A percentile compares a stretch with the other conserved stretches of the same genome.
These are phyloP conservation scores for Elaeis oleifera DNA, from an alignment of 202 grass and related monocot genomes.

Conservation along the genomic window DNA sequence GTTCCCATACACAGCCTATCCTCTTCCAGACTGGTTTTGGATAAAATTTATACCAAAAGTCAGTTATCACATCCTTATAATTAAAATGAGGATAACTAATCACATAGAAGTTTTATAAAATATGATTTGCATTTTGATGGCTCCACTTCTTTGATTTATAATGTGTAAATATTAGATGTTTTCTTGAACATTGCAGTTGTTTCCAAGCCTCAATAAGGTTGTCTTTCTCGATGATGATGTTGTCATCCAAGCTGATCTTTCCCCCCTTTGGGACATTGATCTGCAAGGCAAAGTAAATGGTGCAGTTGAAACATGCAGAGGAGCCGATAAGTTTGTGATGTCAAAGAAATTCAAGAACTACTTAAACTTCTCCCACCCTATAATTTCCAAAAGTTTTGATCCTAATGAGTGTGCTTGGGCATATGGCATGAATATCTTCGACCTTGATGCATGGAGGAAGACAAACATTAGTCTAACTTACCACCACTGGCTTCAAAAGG, in stretches of 20 bases:
- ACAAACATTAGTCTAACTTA: conserved; percentile 24
- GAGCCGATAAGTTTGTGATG: conserved; percentile 26
- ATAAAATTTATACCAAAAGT: too few species aligned
- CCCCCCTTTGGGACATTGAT: conserved; percentile 20
- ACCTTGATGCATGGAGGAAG: conserved; percentile 26
- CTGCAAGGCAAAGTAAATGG: conserved; percentile 24
- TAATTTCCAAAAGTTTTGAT: conserved; percentile 13
- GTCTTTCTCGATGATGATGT: conserved; percentile 28
- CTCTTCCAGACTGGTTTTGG: too few species aligned
- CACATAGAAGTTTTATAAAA: too few species aligned
- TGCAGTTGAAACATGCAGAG: conserved; percentile 25
- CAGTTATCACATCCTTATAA: too few species aligned
- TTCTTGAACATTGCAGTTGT: not conserved
- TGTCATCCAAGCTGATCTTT: conserved; percentile 24
- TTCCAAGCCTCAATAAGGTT: conserved; percentile 18
- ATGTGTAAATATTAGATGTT: not conserved
- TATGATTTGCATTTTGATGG: too few species aligned
- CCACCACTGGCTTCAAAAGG: conserved; percentile 22
- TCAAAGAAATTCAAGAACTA: conserved; percentile 26
- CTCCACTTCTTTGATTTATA: too few species aligned
- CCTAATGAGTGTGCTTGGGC: conserved; percentile 29
- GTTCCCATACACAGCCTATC: too few species aligned
- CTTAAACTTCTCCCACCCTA: conserved; percentile 21
- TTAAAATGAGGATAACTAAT: too few species aligned
- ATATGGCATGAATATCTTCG: conserved; percentile 28